phyloP scores from a whole-genome alignment of 2,329 filamentous ascomycete species.

The Ophiostoma ulmi region DNA sequence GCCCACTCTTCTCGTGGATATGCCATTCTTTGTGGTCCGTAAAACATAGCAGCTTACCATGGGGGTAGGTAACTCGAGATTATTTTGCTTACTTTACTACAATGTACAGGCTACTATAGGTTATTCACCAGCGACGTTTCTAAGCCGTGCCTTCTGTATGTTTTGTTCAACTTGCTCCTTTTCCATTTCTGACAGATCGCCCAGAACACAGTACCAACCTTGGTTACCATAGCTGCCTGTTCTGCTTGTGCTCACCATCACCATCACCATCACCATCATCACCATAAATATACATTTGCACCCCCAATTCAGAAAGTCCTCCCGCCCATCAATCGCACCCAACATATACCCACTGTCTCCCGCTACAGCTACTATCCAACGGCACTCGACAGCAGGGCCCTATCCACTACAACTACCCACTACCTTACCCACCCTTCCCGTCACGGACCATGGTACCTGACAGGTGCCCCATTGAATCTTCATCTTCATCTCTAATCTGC shows the following conservation, averaged over 20 bases:
- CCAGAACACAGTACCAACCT: background rate
- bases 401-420: slow-evolving; percentile 26
- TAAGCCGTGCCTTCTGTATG: background rate
- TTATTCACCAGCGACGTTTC: background rate
- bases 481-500: background rate
- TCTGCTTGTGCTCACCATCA: background rate
- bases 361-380: slow-evolving; percentile 12
- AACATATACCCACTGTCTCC: slow-evolving; percentile 7
- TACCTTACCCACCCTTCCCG: slow-evolving; percentile 24
- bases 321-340: background rate
- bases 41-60: background rate
- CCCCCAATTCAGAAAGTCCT: background rate
- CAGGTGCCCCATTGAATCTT: slow-evolving; percentile 23
- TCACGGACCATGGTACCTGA: slow-evolving; percentile 29
- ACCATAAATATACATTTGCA: background rate
- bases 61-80: no score
- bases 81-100: background rate
- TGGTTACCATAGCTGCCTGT: background rate
- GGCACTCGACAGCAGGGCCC: slow-evolving; percentile 13
- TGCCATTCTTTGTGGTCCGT: background rate
- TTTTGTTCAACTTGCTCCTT: background rate
- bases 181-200: background rate
- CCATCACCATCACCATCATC: background rate
- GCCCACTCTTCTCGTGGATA: slow-evolving; percentile 11
- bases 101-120: background rate